Conservation (phyloP, 495 filamentous ascomycete genomes). For the Podospora sp. region DNA sequence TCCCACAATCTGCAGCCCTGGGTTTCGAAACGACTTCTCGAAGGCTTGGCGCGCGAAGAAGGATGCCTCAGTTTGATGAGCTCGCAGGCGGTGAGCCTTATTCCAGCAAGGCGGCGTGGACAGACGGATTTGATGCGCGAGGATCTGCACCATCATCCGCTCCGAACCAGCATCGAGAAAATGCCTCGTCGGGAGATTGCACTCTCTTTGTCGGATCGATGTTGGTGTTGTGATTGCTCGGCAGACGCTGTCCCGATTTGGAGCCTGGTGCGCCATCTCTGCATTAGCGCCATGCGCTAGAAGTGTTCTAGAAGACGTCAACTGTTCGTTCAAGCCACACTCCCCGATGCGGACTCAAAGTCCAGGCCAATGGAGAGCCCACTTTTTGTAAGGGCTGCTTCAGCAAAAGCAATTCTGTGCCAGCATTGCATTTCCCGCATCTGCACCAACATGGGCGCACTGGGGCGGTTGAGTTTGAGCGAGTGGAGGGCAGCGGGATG, state of each 20-base stretch:
- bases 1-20: neutral
- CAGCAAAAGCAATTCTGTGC: slow-evolving; percentile 14
- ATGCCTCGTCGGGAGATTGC: slow-evolving; percentile 24
- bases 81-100: neutral
- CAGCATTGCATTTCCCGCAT: neutral
- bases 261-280: slow-evolving; percentile 17
- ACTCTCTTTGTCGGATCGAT: slow-evolving; percentile 8
- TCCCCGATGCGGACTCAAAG: slow-evolving; percentile 28
- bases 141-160: neutral
- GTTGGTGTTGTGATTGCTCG: slow-evolving; percentile 6
- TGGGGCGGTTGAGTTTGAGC: neutral
- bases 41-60: slow-evolving; percentile 3
- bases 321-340: slow-evolving; percentile 23
- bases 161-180: slow-evolving; percentile 1
- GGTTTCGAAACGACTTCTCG: slow-evolving; percentile 6
- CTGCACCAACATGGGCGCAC: neutral
- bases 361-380: slow-evolving; percentile 28
- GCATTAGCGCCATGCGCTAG: slow-evolving; percentile 28
- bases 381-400: neutral
- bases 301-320: slow-evolving; percentile 48
- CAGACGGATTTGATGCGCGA: neutral
- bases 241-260: neutral
- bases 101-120: neutral
- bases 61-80: slow-evolving; percentile 1
- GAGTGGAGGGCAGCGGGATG: neutral